Evolutionary conservation across 305 asterid species (phyloP), one percentile per base, ranked within the genome.

Genomic region (Rubia peregrina): DNA sequence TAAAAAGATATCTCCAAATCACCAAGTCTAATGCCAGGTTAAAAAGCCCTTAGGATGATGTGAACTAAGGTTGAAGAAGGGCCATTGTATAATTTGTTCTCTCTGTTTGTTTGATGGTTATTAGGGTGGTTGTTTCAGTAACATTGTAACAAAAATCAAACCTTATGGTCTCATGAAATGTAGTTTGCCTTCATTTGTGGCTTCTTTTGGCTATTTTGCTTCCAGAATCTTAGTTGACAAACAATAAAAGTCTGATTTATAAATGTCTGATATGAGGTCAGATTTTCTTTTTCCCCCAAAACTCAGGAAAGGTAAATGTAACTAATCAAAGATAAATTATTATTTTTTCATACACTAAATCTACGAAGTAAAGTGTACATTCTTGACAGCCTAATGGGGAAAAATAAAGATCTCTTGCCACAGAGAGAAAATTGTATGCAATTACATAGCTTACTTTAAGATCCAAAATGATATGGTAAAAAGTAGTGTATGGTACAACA

Each of bases 1-100:
- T 89, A 9, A 75, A 82, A 74, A 88, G 89, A 82, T 78, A 76
- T 70, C 73, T 91, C 78, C 69, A 85, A 69, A 53, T 74, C 19
- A 84, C 86, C 24, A 80, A 76, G 71, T 81, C 84, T 26, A 80
- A 76, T 70, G 76, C 89, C 73, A 83, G 76, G 77, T 68, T 89
- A 72, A 89, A 89, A 79, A 83, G 85, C 76, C 75, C 90, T 61
- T 87, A 77, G 81, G 67, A 72, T 61, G 36, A 68, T 67, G 17
- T 68, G 16, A 5, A 68, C 49, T 68, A 49, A 68, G 36, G 12
- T 46, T 74, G 64, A 46, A 30, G 63, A 41, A 26, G 64, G 41
- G 13, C 33, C 40, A 59, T 42, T 9, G 40, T 33, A 6, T 19
- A 56, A 40, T 13, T 12, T 16, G 22, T 51, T 44, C 3, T 17